phyloP scores from a whole-genome alignment of 108 stramenopile species.

The Discostella stelligeroides region DNA sequence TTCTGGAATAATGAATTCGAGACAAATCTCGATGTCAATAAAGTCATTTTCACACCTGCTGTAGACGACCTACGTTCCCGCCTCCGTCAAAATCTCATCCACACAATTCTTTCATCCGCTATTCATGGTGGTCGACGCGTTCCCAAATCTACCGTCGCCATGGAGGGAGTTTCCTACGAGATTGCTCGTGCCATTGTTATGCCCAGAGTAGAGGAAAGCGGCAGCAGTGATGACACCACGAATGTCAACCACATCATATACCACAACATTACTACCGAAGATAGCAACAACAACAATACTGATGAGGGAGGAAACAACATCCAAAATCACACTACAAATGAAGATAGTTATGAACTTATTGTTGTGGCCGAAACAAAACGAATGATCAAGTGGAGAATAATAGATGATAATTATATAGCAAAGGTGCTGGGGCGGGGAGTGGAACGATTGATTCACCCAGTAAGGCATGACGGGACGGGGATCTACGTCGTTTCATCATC shows the following conservation, averaged over 20 bases:
- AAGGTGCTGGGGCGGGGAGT: neutral
- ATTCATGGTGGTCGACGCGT: constrained; percentile 16
- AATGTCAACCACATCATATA: neutral
- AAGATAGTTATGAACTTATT: neutral
- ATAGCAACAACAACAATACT: too few relatives aligned
- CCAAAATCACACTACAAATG: neutral
- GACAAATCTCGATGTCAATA: neutral
- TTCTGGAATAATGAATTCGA: too few relatives aligned
- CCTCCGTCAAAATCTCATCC: constrained; percentile 2
- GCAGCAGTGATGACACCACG: neutral
- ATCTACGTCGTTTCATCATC: neutral
- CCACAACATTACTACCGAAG: too few relatives aligned
- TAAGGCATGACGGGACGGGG: constrained; percentile 18
- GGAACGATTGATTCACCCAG: constrained; percentile 17
- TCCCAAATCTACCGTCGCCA: constrained; percentile 11
- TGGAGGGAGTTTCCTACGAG: neutral
- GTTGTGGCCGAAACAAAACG: constrained; percentile 6
- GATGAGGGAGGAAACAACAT: too few relatives aligned
- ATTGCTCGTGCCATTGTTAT: constrained; percentile 2
- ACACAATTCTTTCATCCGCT: constrained; percentile 2
- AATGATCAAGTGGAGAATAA: constrained; percentile 10
- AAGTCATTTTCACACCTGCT: neutral
- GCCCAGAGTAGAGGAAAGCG: neutral
- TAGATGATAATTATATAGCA: constrained; percentile 4
- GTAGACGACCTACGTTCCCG: neutral